These are phyloP conservation scores for Pelargonium australe DNA, from an alignment of 441 rosid species.

Conservation along the genomic window DNA sequence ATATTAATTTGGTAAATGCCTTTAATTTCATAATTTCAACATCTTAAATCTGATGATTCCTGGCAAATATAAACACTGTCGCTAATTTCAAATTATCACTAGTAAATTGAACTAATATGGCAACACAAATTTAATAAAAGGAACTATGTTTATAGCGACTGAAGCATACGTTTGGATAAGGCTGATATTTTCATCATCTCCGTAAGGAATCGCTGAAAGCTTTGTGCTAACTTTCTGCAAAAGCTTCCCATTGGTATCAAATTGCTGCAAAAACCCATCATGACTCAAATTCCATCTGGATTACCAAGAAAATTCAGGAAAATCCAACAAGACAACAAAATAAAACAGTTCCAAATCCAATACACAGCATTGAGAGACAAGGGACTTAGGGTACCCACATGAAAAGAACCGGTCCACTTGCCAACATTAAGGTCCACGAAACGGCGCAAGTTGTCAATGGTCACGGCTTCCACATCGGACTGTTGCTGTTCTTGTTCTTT, in stretches of 20 bases:
- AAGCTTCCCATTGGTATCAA: conserved; percentile 58
- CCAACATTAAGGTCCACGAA: conserved; percentile 63
- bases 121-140: too few species aligned
- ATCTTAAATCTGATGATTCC: too few species aligned
- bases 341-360: not conserved
- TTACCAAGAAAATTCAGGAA: not conserved
- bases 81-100: too few species aligned
- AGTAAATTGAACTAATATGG: too few species aligned
- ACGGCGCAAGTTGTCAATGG: conserved; percentile 57
- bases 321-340: not conserved
- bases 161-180: conserved; percentile 79
- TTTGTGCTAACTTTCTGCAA: conserved; percentile 60
- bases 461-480: conserved; percentile 31
- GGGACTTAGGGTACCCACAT: conserved; percentile 31
- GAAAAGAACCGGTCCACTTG: conserved; percentile 77
- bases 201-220: conserved; percentile 70
- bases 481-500: conserved; percentile 15
- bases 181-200: conserved; percentile 78
- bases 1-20: not conserved
- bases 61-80: too few species aligned
- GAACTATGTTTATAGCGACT: too few species aligned
- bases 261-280: conserved; percentile 53
- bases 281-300: not conserved
- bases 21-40: too few species aligned
- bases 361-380: not conserved